These are phyloP conservation scores for Exobasidium rhododendri DNA, from an alignment of 1,284 basidiomycete species.

Conservation along the genomic window DNA sequence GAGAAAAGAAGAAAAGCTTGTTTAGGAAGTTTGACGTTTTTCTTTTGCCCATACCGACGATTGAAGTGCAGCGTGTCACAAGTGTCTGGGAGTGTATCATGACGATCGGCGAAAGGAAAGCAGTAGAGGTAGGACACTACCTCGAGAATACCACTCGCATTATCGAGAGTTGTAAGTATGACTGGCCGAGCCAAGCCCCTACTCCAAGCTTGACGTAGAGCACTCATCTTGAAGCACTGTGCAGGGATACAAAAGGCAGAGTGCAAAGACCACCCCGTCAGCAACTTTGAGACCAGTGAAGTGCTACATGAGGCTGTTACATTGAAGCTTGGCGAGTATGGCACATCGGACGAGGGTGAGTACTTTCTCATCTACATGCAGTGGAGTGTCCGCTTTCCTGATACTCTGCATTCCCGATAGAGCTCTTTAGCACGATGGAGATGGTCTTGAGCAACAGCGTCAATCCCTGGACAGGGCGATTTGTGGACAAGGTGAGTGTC, in stretches of 20 bases:
- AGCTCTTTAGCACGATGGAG: slow-evolving; percentile 29
- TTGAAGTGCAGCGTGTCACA: too few species aligned
- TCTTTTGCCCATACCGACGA: too few species aligned
- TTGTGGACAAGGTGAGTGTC: slow-evolving; percentile 37
- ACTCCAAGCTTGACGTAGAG: background rate
- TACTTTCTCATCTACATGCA: too few species aligned
- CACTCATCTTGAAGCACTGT: too few species aligned
- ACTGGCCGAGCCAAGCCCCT: background rate
- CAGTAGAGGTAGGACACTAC: slow-evolving; percentile 6
- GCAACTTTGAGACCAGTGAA: background rate
- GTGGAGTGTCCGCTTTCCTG: too few species aligned
- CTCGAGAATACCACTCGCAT: background rate
- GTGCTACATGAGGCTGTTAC: background rate
- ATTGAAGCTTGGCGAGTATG: background rate
- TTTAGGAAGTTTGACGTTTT: too few species aligned
- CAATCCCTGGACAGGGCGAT: slow-evolving; percentile 49
- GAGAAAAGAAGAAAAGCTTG: too few species aligned
- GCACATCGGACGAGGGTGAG: slow-evolving; percentile 14
- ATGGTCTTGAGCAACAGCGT: slow-evolving; percentile 41
- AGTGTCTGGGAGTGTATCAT: too few species aligned
- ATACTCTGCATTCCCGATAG: background rate
- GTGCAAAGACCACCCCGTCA: background rate
- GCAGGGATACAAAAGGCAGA: slow-evolving; percentile 9
- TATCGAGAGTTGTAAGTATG: background rate
- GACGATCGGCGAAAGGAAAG: too few species aligned